Conservation (phyloP, 176 grass and related monocot species). For the Carex myosuroides region DNA sequence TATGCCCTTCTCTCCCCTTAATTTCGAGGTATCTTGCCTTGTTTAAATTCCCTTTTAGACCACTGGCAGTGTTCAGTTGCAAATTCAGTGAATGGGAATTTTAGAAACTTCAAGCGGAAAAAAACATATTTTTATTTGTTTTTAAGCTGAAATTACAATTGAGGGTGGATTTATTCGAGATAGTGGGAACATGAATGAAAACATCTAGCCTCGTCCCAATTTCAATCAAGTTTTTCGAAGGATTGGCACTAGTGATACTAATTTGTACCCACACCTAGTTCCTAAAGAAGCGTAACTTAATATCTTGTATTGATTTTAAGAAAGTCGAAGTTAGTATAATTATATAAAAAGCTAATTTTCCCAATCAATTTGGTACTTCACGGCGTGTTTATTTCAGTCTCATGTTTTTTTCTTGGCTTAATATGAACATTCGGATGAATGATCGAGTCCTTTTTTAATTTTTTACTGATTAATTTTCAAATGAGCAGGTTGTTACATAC, state of each 20-base stretch:
- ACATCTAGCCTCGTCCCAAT: not conserved
- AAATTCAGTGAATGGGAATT: not conserved
- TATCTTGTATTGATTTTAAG: not conserved
- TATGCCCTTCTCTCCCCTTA: not conserved
- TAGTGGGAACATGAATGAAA: not conserved
- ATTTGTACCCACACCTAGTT: not conserved
- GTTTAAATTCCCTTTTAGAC: not conserved
- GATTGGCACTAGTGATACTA: not conserved
- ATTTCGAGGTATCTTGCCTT: conserved; percentile 19
- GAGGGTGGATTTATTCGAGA: not conserved
- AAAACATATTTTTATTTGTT: not conserved
- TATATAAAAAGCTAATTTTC: not conserved
- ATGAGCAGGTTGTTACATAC: conserved; percentile 64
- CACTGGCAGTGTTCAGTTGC: not conserved
- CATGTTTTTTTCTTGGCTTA: not conserved
- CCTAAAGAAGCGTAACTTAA: conserved; percentile 2
- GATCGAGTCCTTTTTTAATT: not conserved
- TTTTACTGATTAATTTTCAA: conserved; percentile 4
- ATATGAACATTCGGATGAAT: not conserved
- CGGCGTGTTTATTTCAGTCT: not conserved
- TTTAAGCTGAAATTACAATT: not conserved
- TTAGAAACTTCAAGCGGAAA: not conserved
- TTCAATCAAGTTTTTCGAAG: not conserved
- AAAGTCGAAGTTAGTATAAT: not conserved
- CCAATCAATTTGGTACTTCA: not conserved